Evolutionary conservation across 495 filamentous ascomycete genomes (phyloP).

Genomic region (Bathelium albidoporum): DNA sequence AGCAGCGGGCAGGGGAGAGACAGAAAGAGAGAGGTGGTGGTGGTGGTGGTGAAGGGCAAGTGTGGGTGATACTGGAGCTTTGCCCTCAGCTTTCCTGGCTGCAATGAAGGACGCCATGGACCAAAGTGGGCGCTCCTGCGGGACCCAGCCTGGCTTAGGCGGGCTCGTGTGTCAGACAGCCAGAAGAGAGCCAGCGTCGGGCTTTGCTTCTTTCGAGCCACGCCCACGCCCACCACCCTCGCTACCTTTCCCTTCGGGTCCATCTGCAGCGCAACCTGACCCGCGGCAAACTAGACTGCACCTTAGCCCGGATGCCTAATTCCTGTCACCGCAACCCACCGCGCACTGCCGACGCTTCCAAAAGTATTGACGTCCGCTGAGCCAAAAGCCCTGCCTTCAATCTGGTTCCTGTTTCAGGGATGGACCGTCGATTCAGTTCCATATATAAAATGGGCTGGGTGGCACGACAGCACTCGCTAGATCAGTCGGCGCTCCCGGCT

Average conservation of each 20-base stretch:
- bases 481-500: not conserved
- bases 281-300: not conserved
- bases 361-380: too few relatives aligned
- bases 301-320: not conserved
- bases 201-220: not conserved
- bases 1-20: too few relatives aligned
- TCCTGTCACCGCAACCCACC: not conserved
- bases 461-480: not conserved
- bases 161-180: not conserved
- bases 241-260: not conserved
- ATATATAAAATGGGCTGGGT: not conserved
- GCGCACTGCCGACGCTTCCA: too few relatives aligned
- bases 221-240: too few relatives aligned
- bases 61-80: not conserved
- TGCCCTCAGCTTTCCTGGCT: not conserved
- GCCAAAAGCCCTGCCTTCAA: not conserved
- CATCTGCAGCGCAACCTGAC: not conserved
- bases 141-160: not conserved
- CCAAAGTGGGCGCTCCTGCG: not conserved
- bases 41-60: not conserved
- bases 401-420: not conserved
- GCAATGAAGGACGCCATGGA: not conserved
- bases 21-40: not conserved
- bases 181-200: not conserved
- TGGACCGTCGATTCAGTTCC: not conserved